Percentiles rank a stretch among this genome's conserved stretches.
Evolutionary conservation across 2,329 filamentous ascomycete species (phyloP).

Genomic region (Karstenula rhodostoma): DNA sequence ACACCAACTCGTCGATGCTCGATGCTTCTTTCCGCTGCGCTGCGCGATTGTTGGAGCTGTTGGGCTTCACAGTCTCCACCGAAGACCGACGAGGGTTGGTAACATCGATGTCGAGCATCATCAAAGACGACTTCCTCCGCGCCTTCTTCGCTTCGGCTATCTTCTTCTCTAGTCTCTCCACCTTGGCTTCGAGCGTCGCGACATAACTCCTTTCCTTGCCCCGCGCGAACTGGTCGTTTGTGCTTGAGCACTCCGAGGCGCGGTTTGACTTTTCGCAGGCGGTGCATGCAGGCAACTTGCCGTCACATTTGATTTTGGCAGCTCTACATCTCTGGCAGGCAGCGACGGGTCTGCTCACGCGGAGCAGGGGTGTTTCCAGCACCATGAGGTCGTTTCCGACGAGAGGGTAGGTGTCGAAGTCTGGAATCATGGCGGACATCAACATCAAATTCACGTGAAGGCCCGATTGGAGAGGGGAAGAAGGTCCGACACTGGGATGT

Average conservation of each 20-base stretch:
- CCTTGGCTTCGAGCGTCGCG: constrained; percentile 87
- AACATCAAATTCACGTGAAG: constrained; percentile 18
- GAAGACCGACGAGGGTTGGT: constrained; percentile 60
- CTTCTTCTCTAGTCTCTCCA: constrained; percentile 85
- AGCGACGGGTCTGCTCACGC: constrained; percentile 80
- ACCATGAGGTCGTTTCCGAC: constrained; percentile 49
- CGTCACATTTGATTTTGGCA: constrained; percentile 98
- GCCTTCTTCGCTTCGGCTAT: constrained; percentile 72
- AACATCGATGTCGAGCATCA: constrained; percentile 67
- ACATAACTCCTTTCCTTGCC: constrained; percentile 98
- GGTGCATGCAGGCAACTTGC: constrained; percentile 92
- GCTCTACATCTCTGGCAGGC: constrained; percentile 84
- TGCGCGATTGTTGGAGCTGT: constrained; percentile 48
- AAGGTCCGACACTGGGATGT: neutral
- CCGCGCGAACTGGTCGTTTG: constrained; percentile 93
- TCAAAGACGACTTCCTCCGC: constrained; percentile 74
- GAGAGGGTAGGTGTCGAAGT: constrained; percentile 20
- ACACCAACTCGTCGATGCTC: constrained; percentile 90
- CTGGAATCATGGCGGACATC: constrained; percentile 24
- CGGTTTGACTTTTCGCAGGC: constrained; percentile 93
- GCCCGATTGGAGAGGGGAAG: constrained; percentile 16
- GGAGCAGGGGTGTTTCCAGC: constrained; percentile 66
- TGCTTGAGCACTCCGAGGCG: constrained; percentile 86
- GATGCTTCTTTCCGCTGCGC: constrained; percentile 73
- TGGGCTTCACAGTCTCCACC: constrained; percentile 43